These are phyloP conservation scores for Phyllosticta paracitricarpa DNA, from an alignment of 2,329 filamentous ascomycete species.

Conservation along the genomic window DNA sequence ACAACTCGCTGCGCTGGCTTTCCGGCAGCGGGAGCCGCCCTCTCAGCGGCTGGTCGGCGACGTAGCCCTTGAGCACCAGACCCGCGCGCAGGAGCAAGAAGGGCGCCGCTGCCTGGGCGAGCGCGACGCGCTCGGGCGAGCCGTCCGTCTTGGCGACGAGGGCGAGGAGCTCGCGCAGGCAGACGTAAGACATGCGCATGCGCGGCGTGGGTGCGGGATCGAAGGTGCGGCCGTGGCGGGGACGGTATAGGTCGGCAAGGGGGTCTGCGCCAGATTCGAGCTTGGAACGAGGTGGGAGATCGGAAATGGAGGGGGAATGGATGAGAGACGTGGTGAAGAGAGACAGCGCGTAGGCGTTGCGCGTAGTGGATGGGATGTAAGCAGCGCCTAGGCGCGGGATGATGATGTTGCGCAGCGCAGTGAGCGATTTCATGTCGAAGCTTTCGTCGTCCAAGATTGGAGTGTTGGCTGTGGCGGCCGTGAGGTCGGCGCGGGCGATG, in stretches of 20 bases:
- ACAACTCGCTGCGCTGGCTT: slow-evolving; percentile 67
- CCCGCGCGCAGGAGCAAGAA: slow-evolving; percentile 76
- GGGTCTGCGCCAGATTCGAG: slow-evolving; percentile 32
- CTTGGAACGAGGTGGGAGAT: neutral
- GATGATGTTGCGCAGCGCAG: slow-evolving; percentile 58
- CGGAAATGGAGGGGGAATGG: slow-evolving; percentile 47
- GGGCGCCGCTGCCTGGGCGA: slow-evolving; percentile 67
- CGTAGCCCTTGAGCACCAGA: slow-evolving; percentile 70
- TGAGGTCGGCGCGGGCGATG: slow-evolving; percentile 30
- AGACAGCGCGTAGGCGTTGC: slow-evolving; percentile 60
- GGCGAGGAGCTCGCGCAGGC: slow-evolving; percentile 60
- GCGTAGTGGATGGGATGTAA: slow-evolving; percentile 54
- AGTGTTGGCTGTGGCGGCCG: slow-evolving; percentile 27
- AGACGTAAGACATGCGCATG: slow-evolving; percentile 65
- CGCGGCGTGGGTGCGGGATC: slow-evolving; percentile 56
- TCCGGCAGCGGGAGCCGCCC: slow-evolving; percentile 83
- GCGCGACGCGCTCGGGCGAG: slow-evolving; percentile 39
- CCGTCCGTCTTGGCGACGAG: slow-evolving; percentile 45
- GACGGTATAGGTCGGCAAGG: slow-evolving; percentile 52
- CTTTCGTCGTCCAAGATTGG: slow-evolving; percentile 50
- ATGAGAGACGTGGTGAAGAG: slow-evolving; percentile 78
- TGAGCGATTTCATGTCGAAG: slow-evolving; percentile 73
- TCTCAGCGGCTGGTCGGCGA: slow-evolving; percentile 82
- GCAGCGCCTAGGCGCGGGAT: slow-evolving; percentile 61
- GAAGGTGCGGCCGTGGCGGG: slow-evolving; percentile 63